Conservation (phyloP, 2,329 filamentous ascomycete species). For the Davidsoniella eucalypti region DNA sequence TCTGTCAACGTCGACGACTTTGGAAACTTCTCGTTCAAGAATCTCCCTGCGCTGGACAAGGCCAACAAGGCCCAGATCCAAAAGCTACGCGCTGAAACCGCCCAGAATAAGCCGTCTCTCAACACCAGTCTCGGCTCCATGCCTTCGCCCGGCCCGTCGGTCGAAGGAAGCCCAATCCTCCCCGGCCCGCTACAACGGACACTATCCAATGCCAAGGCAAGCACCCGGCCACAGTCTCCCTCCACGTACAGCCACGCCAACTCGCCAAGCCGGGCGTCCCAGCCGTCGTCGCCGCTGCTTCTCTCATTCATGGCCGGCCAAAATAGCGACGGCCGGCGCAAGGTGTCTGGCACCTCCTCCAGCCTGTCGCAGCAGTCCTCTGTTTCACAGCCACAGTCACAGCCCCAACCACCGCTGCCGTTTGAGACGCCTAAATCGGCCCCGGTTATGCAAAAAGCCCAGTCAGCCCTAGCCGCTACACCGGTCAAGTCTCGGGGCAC, state of each 20-base stretch:
- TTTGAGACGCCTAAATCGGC: conserved; percentile 17
- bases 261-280: conserved; percentile 33
- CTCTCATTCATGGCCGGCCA: conserved; percentile 86
- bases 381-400: conserved; percentile 20
- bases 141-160: conserved; percentile 44
- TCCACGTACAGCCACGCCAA: conserved; percentile 64
- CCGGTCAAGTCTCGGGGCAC: conserved; percentile 40
- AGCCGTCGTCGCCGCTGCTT: conserved; percentile 73
- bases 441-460: conserved; percentile 42
- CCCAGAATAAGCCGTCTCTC: conserved; percentile 44
- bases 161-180: conserved; percentile 75
- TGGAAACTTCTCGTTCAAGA: conserved; percentile 93
- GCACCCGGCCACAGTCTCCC: conserved; percentile 70
- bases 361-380: conserved; percentile 63
- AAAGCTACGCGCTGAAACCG: conserved; percentile 79
- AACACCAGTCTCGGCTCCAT: conserved; percentile 26
- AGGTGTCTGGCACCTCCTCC: conserved; percentile 81
- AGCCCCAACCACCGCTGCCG: conserved; percentile 25
- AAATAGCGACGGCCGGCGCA: conserved; percentile 60
- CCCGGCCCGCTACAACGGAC: conserved; percentile 67
- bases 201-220: conserved; percentile 64
- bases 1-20: conserved; percentile 83
- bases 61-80: conserved; percentile 98
- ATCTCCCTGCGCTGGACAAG: conserved; percentile 87
- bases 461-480: conserved; percentile 36